Evolutionary conservation across 2,329 filamentous ascomycete genomes (phyloP), one percentile per base, ranked within the genome.

Genomic region (Amylocarpus encephaloides): DNA sequence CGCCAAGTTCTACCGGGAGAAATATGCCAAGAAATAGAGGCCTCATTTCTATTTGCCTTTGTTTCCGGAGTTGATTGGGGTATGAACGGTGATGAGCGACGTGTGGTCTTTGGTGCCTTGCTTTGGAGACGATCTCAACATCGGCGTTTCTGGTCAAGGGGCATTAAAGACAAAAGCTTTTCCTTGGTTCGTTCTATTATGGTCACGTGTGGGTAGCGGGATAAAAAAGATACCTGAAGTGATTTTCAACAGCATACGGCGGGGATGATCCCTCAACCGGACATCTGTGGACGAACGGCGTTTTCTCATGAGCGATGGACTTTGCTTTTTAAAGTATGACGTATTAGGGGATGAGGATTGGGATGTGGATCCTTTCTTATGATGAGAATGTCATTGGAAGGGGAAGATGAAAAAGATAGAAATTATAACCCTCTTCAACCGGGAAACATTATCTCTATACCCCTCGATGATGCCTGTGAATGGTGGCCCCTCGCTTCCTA

Each of bases 1-100:
- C 52, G 92, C 93, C 79, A 96, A 96, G 83, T 85, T 77, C 80
- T 97, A 83, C 90, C 92, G 93, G 71, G 73, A 85, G 73, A 90
- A 95, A 81, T 86, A 94, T 75, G 70, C 82, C 50, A 61, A 64
- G 43, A 10, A 33, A 43, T 59, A 61, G 51, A 51, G 38, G 46
- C 34, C 41, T 48, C 46, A 53, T 47, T 13, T 48, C 38, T 19
- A 39, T 48, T 49, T 46, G 44, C 53, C 50, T 33, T 39, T 56
- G 50, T 49, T 46, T 55, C 47, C 38, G 43, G 45, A 48, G 47
- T 43, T 46, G 48, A 41, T 51, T 42, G 46, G 48, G 47, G 45
- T 39, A 43, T 49, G 45, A 58, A 46, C 35, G 54, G 50, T 54
- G 47, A 51, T 26, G 22, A 26, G 22, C 22, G 22, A 54, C 53